Evolutionary conservation across 305 asterid genomes (phyloP).

Genomic region (Solanum hybrid): DNA sequence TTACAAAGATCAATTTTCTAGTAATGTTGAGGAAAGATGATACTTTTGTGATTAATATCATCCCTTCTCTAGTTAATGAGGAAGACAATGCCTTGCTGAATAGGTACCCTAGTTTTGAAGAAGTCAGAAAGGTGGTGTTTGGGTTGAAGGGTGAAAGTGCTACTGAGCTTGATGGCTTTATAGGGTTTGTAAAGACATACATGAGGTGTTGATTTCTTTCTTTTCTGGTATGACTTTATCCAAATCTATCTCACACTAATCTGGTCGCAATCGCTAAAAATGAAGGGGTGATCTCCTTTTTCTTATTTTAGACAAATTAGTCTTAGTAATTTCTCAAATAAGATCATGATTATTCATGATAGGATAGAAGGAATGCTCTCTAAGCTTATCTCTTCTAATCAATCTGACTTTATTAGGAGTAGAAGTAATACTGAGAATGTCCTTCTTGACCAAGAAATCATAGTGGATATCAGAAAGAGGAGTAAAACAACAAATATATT

Average conservation of each 20-base stretch:
- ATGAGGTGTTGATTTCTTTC: background rate
- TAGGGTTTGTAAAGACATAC: background rate
- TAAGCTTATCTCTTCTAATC: background rate
- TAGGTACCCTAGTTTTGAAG: background rate
- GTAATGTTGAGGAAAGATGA: background rate
- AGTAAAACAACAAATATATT: background rate
- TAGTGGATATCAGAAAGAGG: background rate
- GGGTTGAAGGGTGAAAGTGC: background rate
- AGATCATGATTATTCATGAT: background rate
- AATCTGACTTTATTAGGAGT: background rate
- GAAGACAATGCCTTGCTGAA: background rate
- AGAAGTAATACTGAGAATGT: no score
- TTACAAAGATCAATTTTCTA: background rate
- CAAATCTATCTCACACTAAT: background rate
- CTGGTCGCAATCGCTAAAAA: background rate
- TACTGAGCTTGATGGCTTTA: background rate
- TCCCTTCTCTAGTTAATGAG: background rate
- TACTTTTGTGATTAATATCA: background rate
- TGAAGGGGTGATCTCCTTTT: background rate
- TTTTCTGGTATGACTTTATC: background rate
- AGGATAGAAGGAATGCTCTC: background rate
- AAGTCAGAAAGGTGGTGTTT: background rate
- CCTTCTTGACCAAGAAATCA: background rate
- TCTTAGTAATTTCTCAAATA: background rate
- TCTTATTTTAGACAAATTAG: background rate